Conservation (phyloP, 2,329 filamentous ascomycete species). For the Septoria linicola region DNA sequence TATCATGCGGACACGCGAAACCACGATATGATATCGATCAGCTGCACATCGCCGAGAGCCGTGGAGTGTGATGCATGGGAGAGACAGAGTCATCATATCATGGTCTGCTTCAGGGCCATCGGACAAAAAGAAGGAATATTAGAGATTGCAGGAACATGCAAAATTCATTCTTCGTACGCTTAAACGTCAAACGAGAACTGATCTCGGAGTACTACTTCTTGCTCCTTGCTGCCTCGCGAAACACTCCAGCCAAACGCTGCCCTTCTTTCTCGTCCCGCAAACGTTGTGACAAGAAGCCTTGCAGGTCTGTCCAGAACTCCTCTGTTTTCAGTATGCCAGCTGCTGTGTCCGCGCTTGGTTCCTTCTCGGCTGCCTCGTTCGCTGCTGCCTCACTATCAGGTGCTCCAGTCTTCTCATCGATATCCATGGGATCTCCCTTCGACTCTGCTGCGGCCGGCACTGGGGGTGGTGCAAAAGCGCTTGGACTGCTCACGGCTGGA, state of each 20-base stretch:
- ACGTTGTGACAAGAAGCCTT: slow-evolving; percentile 75
- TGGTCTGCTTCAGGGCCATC: too few relatives aligned
- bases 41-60: slow-evolving; percentile 5
- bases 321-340: slow-evolving; percentile 63
- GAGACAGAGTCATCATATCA: background rate
- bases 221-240: slow-evolving; percentile 41
- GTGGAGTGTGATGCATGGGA: background rate
- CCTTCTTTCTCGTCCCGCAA: slow-evolving; percentile 69
- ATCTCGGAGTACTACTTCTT: slow-evolving; percentile 8
- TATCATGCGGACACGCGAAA: background rate
- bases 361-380: slow-evolving; percentile 51
- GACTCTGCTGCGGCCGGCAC: slow-evolving; percentile 36
- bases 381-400: slow-evolving; percentile 36
- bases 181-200: background rate
- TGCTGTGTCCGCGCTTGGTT: slow-evolving; percentile 48
- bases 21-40: slow-evolving; percentile 1
- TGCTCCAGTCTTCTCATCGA: slow-evolving; percentile 33
- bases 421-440: slow-evolving; percentile 33
- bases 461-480: slow-evolving; percentile 27
- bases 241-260: slow-evolving; percentile 63
- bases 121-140: too few relatives aligned
- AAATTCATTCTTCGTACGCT: too few relatives aligned
- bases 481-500: slow-evolving; percentile 40
- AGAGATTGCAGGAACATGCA: too few relatives aligned
- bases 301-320: slow-evolving; percentile 84